phyloP scores from a whole-genome alignment of 2,329 filamentous ascomycete species.

The Hymenoscyphus infarciens region DNA sequence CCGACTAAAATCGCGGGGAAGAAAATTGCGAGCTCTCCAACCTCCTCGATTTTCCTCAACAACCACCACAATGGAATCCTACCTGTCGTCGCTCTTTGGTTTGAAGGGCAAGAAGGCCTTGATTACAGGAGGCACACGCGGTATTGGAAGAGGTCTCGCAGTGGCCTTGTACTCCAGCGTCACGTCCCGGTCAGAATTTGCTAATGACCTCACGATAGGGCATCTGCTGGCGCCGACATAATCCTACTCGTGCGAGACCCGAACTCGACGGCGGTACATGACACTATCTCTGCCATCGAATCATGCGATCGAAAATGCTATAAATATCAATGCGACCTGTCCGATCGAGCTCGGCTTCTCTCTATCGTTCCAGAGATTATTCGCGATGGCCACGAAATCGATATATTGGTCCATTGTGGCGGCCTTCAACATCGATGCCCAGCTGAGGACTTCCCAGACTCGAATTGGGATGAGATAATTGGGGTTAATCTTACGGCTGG shows the following conservation, averaged over 20 bases:
- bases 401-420: conserved; percentile 43
- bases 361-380: conserved; percentile 34
- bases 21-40: not conserved
- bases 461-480: conserved; percentile 37
- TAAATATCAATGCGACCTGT: conserved; percentile 18
- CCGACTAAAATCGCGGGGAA: not conserved
- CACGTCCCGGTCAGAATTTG: conserved; percentile 44
- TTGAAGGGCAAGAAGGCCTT: conserved; percentile 80
- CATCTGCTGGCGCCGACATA: conserved; percentile 39
- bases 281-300: conserved; percentile 12
- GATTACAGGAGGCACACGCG: conserved; percentile 75
- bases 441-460: conserved; percentile 36
- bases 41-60: not conserved
- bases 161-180: not conserved
- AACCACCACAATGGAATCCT: conserved; percentile 54
- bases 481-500: conserved; percentile 35
- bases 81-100: conserved; percentile 62
- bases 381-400: conserved; percentile 40
- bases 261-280: conserved; percentile 16
- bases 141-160: conserved; percentile 43
- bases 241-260: conserved; percentile 18
- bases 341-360: conserved; percentile 8
- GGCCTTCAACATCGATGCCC: conserved; percentile 35
- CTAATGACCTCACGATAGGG: conserved; percentile 28
- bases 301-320: conserved; percentile 11